Percentiles rank a stretch among this genome's conserved stretches.
phyloP scores from a whole-genome alignment of 345 rosid species.

The Sonneratia caseolaris region DNA sequence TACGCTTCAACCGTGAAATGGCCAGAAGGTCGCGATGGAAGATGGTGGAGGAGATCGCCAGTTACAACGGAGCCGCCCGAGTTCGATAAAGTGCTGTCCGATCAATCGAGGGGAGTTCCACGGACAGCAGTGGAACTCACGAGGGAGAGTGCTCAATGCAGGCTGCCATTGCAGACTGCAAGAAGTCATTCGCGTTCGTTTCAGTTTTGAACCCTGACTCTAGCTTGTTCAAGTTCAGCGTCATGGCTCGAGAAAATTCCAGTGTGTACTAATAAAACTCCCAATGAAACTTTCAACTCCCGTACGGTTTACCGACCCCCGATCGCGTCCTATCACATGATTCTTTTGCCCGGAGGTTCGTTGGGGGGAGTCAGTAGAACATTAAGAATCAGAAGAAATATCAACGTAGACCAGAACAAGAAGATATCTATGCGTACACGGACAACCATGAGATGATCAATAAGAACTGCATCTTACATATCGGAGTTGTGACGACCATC shows the following conservation, averaged over 20 bases:
- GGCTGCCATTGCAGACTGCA: constrained; percentile 38
- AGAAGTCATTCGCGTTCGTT: constrained; percentile 23
- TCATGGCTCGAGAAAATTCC: too few species aligned
- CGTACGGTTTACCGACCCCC: neutral
- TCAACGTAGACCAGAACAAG: neutral
- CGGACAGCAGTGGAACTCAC: neutral
- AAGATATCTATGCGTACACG: neutral
- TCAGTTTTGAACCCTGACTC: neutral
- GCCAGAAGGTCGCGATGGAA: neutral
- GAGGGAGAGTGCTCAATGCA: constrained; percentile 21
- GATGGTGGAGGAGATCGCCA: neutral
- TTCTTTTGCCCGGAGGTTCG: neutral
- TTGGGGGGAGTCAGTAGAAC: neutral
- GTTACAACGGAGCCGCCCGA: constrained; percentile 5
- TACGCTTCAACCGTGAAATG: neutral
- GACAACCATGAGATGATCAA: neutral
- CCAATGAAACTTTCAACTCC: neutral
- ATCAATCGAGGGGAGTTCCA: constrained; percentile 8
- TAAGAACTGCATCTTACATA: neutral
- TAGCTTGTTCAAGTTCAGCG: neutral
- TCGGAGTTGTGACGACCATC: neutral
- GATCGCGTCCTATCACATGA: neutral
- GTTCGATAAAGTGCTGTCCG: constrained; percentile 16
- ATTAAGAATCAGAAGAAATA: too few species aligned
- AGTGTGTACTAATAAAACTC: too few species aligned